Evolutionary conservation across 140 eudicot species (phyloP).

Genomic region (Erigeron philadelphicus): DNA sequence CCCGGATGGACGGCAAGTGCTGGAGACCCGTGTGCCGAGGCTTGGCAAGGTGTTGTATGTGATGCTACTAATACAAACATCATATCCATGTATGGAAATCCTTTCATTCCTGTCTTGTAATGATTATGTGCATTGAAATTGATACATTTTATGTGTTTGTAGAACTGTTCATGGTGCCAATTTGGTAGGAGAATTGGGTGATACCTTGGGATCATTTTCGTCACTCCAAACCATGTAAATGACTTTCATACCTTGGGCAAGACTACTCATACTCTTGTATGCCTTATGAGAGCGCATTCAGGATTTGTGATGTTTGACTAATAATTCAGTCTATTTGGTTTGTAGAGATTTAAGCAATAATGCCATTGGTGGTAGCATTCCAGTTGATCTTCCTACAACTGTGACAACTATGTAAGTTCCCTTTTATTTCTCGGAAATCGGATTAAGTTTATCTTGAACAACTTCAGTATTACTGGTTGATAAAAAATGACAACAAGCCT

Average conservation of each 20-base stretch:
- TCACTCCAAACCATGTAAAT: slow-evolving; percentile 66
- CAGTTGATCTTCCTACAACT: slow-evolving; percentile 60
- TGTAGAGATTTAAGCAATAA: slow-evolving; percentile 81
- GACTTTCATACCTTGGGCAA: not conserved
- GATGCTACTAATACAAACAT: slow-evolving; percentile 43
- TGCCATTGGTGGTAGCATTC: slow-evolving; percentile 71
- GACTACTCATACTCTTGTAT: not conserved
- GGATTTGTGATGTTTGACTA: slow-evolving; percentile 11
- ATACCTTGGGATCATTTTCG: slow-evolving; percentile 62
- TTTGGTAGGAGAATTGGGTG: slow-evolving; percentile 84
- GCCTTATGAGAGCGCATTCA: not conserved
- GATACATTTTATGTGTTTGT: slow-evolving; percentile 6
- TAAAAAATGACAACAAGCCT: not conserved
- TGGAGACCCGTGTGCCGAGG: slow-evolving; percentile 86
- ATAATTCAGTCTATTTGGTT: slow-evolving; percentile 15
- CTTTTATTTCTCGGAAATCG: not conserved
- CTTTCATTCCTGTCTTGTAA: not conserved
- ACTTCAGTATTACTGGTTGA: not conserved
- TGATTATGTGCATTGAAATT: not conserved
- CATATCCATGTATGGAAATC: slow-evolving; percentile 50
- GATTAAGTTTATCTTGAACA: not conserved
- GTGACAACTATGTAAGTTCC: slow-evolving; percentile 56
- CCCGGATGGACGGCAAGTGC: slow-evolving; percentile 86
- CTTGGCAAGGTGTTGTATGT: slow-evolving; percentile 89
- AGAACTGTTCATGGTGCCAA: slow-evolving; percentile 68